phyloP scores from a whole-genome alignment of 2,329 filamentous ascomycete genomes.

The Fusarium avenaceum region DNA sequence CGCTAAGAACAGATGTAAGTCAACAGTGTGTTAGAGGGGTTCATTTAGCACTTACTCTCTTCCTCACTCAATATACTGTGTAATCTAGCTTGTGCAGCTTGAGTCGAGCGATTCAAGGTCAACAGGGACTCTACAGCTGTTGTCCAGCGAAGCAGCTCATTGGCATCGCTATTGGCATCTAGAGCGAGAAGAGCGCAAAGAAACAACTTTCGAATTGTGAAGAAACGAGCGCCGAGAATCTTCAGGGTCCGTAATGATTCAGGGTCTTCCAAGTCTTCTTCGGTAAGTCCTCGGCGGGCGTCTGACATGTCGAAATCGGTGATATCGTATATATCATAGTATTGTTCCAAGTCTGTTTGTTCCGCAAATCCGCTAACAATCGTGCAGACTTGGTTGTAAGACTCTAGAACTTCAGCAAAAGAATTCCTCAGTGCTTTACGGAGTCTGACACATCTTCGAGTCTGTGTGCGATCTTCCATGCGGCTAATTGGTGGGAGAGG shows the following conservation, averaged over 20 bases:
- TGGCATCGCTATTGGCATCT: slow-evolving; percentile 81
- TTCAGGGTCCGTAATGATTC: slow-evolving; percentile 86
- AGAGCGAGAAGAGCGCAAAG: slow-evolving; percentile 91
- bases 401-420: slow-evolving; percentile 77
- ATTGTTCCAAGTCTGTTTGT: slow-evolving; percentile 87
- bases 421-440: slow-evolving; percentile 80
- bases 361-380: slow-evolving; percentile 80
- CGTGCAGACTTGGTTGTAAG: slow-evolving; percentile 78
- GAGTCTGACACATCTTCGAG: slow-evolving; percentile 82
- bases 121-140: slow-evolving; percentile 82
- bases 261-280: slow-evolving; percentile 79
- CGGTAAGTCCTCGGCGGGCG: slow-evolving; percentile 73
- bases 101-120: slow-evolving; percentile 72
- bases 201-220: slow-evolving; percentile 85
- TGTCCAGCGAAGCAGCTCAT: slow-evolving; percentile 84
- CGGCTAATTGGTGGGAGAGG: slow-evolving; percentile 93
- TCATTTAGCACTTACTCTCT: slow-evolving; percentile 71
- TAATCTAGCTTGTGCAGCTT: slow-evolving; percentile 73
- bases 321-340: slow-evolving; percentile 90
- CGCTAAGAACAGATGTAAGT: slow-evolving; percentile 53
- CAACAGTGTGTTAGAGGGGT: slow-evolving; percentile 3
- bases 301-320: slow-evolving; percentile 79
- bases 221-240: slow-evolving; percentile 83
- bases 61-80: slow-evolving; percentile 81
- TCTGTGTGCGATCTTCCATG: slow-evolving; percentile 85